phyloP scores from a whole-genome alignment of 2,329 filamentous ascomycete genomes.

The Ceratocystis huliohia region DNA sequence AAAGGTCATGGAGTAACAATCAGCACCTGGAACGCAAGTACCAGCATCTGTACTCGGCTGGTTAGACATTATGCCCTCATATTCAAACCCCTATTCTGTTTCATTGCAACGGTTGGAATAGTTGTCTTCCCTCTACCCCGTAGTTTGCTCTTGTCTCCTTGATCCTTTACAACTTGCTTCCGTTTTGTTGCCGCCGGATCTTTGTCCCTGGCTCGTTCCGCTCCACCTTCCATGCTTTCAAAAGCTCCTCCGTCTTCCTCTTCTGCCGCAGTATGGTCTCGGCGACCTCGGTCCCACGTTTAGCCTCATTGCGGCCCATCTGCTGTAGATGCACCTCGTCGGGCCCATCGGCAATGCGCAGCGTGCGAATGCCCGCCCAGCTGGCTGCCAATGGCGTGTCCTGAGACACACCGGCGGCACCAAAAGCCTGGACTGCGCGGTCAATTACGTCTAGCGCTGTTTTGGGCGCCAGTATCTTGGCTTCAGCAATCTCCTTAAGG shows the following conservation, averaged over 20 bases:
- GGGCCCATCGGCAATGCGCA: conserved; percentile 81
- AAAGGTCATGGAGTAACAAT: background rate
- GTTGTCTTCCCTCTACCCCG: too few species aligned
- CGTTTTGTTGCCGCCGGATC: conserved; percentile 38
- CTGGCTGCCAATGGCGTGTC: conserved; percentile 82
- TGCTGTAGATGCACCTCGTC: conserved; percentile 89
- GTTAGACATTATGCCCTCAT: too few species aligned
- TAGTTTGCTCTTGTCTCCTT: background rate
- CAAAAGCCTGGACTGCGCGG: conserved; percentile 84
- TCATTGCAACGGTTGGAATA: background rate
- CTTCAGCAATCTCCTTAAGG: conserved; percentile 85
- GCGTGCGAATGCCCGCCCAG: conserved; percentile 69
- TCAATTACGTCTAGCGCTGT: conserved; percentile 81
- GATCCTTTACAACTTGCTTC: conserved; percentile 21
- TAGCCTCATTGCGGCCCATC: conserved; percentile 70
- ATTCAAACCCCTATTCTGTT: background rate
- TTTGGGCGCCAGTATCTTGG: conserved; percentile 80
- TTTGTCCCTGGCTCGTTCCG: conserved; percentile 39
- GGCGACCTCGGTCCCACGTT: conserved; percentile 47
- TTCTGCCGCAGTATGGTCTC: conserved; percentile 52
- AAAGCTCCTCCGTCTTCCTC: conserved; percentile 50
- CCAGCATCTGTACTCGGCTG: background rate
- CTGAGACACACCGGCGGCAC: conserved; percentile 81
- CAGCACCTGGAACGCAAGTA: background rate
- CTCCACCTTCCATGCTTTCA: conserved; percentile 43